Conservation (phyloP, 1,284 basidiomycete species). For the Sanguinoderma infundibulare region DNA sequence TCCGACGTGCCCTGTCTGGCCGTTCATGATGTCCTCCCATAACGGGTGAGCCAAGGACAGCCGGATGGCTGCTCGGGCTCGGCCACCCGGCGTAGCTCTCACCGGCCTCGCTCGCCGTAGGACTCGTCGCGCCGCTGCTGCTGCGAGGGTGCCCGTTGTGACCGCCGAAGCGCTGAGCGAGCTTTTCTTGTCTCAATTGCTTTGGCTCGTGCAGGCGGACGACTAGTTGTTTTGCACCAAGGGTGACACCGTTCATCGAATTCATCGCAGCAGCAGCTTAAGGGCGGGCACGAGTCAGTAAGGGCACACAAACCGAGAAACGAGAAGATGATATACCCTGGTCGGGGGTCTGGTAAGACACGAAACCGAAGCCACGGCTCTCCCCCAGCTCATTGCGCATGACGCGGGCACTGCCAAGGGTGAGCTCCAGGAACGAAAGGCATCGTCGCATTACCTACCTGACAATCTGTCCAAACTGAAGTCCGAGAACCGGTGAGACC, state of each 20-base stretch:
- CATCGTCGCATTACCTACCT: slow-evolving; percentile 51
- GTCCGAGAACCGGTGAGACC: neutral
- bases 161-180: slow-evolving; percentile 76
- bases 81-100: slow-evolving; percentile 73
- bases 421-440: slow-evolving; percentile 3
- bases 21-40: slow-evolving; percentile 55
- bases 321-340: slow-evolving; percentile 59
- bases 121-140: slow-evolving; percentile 80
- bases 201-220: slow-evolving; percentile 92
- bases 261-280: slow-evolving; percentile 74
- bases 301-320: neutral
- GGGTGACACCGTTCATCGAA: slow-evolving; percentile 75
- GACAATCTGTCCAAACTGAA: slow-evolving; percentile 82
- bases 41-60: slow-evolving; percentile 58
- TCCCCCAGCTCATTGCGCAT: slow-evolving; percentile 89
- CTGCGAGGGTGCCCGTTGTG: slow-evolving; percentile 78
- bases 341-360: slow-evolving; percentile 84
- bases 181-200: slow-evolving; percentile 84
- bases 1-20: slow-evolving; percentile 68
- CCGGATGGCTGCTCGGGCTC: slow-evolving; percentile 65
- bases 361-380: slow-evolving; percentile 95
- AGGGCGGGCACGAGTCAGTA: slow-evolving; percentile 4
- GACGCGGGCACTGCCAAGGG: slow-evolving; percentile 74
- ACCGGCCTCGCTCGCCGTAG: slow-evolving; percentile 78
- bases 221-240: slow-evolving; percentile 80